These are phyloP conservation scores for Rosa rugosa DNA, from an alignment of 306 rosid species.

Conservation along the genomic window DNA sequence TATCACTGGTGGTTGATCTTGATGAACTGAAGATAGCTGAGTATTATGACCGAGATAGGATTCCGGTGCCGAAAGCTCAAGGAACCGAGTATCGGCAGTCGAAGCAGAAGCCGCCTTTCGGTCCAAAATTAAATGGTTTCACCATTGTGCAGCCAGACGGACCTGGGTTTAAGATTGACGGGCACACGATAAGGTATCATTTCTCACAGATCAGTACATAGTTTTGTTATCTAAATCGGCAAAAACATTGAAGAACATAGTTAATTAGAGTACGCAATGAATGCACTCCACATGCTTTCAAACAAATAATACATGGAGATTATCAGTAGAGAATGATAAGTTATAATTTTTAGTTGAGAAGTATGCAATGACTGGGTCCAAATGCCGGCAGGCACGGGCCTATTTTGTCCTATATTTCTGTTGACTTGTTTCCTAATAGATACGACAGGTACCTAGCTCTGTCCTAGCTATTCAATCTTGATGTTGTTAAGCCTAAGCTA, in stretches of 20 bases:
- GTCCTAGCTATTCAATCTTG: background rate
- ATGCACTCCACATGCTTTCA: too few relatives aligned
- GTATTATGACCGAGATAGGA: conserved; percentile 24
- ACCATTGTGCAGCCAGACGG: conserved; percentile 22
- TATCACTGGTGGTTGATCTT: conserved; percentile 29
- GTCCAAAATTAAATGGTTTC: conserved; percentile 21
- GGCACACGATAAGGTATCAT: conserved; percentile 28
- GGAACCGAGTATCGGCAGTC: conserved; percentile 38
- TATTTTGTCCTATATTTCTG: too few relatives aligned
- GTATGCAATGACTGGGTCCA: background rate
- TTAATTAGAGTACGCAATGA: too few relatives aligned
- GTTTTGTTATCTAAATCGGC: background rate
- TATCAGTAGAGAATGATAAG: background rate
- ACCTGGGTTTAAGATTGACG: conserved; percentile 26
- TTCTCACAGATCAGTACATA: background rate
- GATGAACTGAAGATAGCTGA: conserved; percentile 29
- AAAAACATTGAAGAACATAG: too few relatives aligned
- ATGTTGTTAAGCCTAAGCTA: too few relatives aligned
- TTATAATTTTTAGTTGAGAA: background rate
- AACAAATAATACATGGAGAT: background rate
- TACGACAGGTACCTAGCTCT: too few relatives aligned
- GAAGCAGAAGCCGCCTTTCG: conserved; percentile 28
- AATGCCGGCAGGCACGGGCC: background rate
- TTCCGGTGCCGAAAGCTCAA: conserved; percentile 29
- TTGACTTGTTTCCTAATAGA: too few relatives aligned